These are phyloP conservation scores for Exophiala dermatitidis DNA, from an alignment of 2,329 filamentous ascomycete genomes.

Conservation along the genomic window DNA sequence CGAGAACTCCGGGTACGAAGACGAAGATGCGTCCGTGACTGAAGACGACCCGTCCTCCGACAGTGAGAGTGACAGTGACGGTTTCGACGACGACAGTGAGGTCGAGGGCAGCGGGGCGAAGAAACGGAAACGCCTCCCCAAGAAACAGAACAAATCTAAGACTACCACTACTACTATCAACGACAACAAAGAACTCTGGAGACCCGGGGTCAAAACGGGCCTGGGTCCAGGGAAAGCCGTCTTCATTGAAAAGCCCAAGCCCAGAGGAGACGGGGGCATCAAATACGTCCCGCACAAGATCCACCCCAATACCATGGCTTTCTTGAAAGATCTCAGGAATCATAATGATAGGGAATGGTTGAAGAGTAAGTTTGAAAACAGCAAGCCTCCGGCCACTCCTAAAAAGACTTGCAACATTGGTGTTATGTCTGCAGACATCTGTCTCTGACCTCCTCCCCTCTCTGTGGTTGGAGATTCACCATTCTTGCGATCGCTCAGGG, in stretches of 20 bases:
- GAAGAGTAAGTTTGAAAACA: constrained; percentile 44
- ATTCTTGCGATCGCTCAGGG: too few relatives aligned
- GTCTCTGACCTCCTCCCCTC: too few relatives aligned
- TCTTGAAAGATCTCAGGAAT: constrained; percentile 50
- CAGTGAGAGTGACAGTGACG: constrained; percentile 28
- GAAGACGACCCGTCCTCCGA: constrained; percentile 6
- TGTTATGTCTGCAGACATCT: too few relatives aligned
- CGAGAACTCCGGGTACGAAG: constrained; percentile 36
- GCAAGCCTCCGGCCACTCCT: neutral
- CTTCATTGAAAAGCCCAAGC: constrained; percentile 57
- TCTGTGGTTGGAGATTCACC: too few relatives aligned
- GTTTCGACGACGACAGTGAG: too few relatives aligned
- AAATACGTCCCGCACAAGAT: constrained; percentile 52
- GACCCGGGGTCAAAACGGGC: constrained; percentile 48
- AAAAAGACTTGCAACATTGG: too few relatives aligned
- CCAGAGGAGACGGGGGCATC: constrained; percentile 52
- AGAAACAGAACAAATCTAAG: constrained; percentile 15
- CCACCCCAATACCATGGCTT: constrained; percentile 58
- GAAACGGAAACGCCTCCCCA: neutral
- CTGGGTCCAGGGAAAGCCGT: constrained; percentile 54
- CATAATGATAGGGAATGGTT: constrained; percentile 60
- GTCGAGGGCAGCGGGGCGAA: neutral
- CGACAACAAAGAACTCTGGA: constrained; percentile 49
- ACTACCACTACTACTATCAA: constrained; percentile 24
- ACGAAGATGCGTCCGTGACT: constrained; percentile 30